Evolutionary conservation across 106 monocot genomes (phyloP), one percentile per base, ranked within the genome.

Genomic region (Apostasia ramifera): DNA sequence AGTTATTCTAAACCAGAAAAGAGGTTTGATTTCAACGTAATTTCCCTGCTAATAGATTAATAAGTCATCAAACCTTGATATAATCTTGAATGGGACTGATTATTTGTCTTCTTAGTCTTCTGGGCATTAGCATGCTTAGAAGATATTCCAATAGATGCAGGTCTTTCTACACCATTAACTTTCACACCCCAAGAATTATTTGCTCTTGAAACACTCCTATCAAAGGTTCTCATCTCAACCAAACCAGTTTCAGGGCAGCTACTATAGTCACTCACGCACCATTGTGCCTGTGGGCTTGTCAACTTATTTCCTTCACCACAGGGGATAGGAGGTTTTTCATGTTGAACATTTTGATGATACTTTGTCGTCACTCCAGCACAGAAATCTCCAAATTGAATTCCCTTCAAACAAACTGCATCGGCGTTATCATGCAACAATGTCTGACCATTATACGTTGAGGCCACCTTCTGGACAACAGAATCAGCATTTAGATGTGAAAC

Each of bases 331-430:
- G 68, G 57, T 47, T 63, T 44, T 40, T 57, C 55, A 44, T 40
- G 46, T 12, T 71, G 48, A 47, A 47, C 39, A 50, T 63, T 67
- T 3, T 68, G 53, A 55, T 57, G n/a, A 56, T 37, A n/a, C 62
- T 57, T 69, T 11, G 64, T 54, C 3, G 57, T 45, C 42, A 7
- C 61, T 77, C 81, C 69, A 58, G 81, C 61, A 48, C 63, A 75
- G 61, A 91, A 81, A 84, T 88, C 83, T 74, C 85, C 85, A 69
- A 91, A 83, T 54, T 75, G 76, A 63, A 88, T 85, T 39, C 78
- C 82, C 64, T 82, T 71, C 49, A 76, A 53, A 76, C 49, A 38
- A 70, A 71, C 41, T 61, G 66, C 66, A 58, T 78, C 59, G 9
- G 26, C 70, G 72, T 69, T 55, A 52, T 40, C 61, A 58, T 47